Percentiles rank a stretch among this genome's conserved stretches.
These are phyloP conservation scores for Stentor coeruleus DNA, from an alignment of 73 alveolate genomes.

Conservation along the genomic window DNA sequence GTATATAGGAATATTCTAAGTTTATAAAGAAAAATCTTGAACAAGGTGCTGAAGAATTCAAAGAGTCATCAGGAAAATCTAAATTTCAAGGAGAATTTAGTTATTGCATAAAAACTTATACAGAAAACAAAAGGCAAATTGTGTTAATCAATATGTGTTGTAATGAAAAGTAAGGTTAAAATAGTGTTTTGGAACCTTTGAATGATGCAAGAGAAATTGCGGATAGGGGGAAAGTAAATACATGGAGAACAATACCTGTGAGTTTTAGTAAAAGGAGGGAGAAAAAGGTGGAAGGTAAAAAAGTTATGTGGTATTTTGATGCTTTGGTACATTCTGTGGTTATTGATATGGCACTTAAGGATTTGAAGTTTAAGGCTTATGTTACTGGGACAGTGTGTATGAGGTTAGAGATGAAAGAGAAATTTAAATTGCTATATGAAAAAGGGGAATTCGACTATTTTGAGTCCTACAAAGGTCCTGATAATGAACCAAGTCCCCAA, in stretches of 20 bases:
- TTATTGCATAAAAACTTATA: conserved; percentile 1
- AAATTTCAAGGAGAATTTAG: background rate
- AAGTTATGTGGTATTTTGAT: conserved; percentile 5
- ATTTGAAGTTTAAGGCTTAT: background rate
- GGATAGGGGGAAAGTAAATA: background rate
- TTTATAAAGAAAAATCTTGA: background rate
- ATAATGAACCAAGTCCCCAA: background rate
- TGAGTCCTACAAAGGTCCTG: conserved; percentile 1
- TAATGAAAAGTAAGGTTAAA: background rate
- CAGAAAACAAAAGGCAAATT: background rate
- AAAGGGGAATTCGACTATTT: background rate
- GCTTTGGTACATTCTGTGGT: background rate
- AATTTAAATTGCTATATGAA: background rate
- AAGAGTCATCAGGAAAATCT: background rate
- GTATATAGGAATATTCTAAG: background rate
- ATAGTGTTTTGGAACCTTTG: background rate
- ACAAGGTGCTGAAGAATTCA: conserved; percentile 14
- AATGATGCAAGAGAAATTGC: background rate
- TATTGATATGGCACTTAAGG: background rate
- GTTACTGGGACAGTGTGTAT: background rate
- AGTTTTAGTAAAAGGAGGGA: background rate
- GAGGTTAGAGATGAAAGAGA: background rate
- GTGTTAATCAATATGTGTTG: conserved; percentile 7
- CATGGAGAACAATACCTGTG: background rate
- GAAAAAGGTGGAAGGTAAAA: conserved; percentile 1